phyloP scores from a whole-genome alignment of 2,329 filamentous ascomycete genomes.

The Acephala macrosclerotiorum region DNA sequence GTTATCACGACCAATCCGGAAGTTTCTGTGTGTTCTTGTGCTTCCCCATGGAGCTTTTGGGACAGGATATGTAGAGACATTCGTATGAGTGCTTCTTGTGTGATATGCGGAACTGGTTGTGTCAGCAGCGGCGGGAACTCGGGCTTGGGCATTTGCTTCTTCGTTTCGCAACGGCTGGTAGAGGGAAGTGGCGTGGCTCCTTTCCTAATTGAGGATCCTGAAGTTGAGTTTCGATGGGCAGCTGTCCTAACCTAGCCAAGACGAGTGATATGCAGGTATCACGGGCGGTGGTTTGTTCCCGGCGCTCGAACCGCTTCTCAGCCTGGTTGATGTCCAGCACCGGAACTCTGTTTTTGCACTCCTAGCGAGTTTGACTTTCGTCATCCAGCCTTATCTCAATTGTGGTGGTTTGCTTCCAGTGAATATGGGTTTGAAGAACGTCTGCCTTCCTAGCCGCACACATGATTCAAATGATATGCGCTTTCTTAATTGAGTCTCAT shows the following conservation, averaged over 20 bases:
- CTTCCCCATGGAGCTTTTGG: neutral
- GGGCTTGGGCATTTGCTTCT: slow-evolving; percentile 22
- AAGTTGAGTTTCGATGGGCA: slow-evolving; percentile 5
- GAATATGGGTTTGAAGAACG: neutral
- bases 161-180: slow-evolving; percentile 17
- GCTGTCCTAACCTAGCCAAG: neutral
- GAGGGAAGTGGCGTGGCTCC: neutral
- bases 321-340: neutral
- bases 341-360: slow-evolving; percentile 27
- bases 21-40: neutral
- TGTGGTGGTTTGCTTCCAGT: neutral
- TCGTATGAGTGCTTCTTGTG: slow-evolving; percentile 13
- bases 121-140: slow-evolving; percentile 15
- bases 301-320: neutral
- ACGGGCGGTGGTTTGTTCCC: slow-evolving; percentile 13
- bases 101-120: slow-evolving; percentile 24
- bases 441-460: slow-evolving; percentile 16
- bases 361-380: neutral
- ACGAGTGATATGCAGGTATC: neutral
- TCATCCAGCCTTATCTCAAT: neutral
- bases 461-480: slow-evolving; percentile 37
- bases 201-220: neutral
- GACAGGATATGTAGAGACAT: neutral
- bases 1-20: neutral
- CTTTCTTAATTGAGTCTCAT: slow-evolving; percentile 29